phyloP scores from a whole-genome alignment of 805 yeast genomes.

The Saccharomycopsis fibuligera region DNA sequence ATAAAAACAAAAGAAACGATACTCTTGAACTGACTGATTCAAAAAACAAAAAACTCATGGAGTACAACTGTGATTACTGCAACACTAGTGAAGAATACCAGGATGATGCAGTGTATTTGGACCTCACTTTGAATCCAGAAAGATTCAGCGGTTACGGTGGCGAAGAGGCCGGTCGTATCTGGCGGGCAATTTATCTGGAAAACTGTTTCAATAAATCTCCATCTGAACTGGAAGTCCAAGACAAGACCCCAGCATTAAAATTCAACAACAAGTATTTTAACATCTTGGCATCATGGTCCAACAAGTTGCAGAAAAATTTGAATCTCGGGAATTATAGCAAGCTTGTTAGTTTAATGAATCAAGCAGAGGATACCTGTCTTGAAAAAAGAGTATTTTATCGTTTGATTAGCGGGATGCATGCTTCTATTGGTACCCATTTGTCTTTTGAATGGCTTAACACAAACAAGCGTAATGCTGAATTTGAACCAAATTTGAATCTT shows the following conservation, averaged over 20 bases:
- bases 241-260: constrained; percentile 6
- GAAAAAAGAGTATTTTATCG: constrained; percentile 88
- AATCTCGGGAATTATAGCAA: constrained; percentile 18
- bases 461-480: constrained; percentile 55
- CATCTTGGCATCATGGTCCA: constrained; percentile 15
- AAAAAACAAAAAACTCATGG: constrained; percentile 20
- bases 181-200: constrained; percentile 89
- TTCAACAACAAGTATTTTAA: constrained; percentile 22
- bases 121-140: constrained; percentile 85
- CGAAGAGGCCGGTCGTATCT: constrained; percentile 81
- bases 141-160: constrained; percentile 96
- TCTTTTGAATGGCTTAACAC: constrained; percentile 72
- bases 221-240: not conserved
- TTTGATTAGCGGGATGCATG: constrained; percentile 87
- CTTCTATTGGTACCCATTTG: constrained; percentile 89
- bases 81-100: constrained; percentile 54
- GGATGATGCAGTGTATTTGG: constrained; percentile 74
- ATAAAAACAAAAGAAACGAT: constrained; percentile 65
- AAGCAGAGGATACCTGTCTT: constrained; percentile 52
- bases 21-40: not conserved
- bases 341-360: constrained; percentile 23
- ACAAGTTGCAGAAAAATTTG: constrained; percentile 23
- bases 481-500: constrained; percentile 76
- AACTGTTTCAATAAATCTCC: constrained; percentile 63
- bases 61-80: constrained; percentile 56